Base-by-base conservation (phyloP, 352 stramenopile genomes). In the Globisporangium cylindrosporum region DNA sequence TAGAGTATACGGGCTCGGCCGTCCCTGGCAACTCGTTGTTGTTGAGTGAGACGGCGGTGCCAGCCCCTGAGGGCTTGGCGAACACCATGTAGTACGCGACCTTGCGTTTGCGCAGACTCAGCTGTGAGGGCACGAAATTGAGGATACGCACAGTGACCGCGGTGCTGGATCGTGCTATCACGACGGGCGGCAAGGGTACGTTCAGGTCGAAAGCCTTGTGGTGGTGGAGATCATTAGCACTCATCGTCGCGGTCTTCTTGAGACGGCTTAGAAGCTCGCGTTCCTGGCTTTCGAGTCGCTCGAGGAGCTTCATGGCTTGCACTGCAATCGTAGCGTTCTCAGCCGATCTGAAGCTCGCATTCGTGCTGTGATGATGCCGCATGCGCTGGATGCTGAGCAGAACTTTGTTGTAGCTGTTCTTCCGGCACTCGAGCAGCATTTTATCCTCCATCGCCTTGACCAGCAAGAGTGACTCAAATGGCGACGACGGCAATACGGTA, bases 71-170 rank as follows among this genome's bases (percentile, higher is more conserved):
- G 0, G 79, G 66, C 57, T 97, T 95, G 1, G 79, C 86, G 56
- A 90, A 95, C 14, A 93, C 71, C 79, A 92, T 92, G 58, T 94
- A 93, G 53, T 90, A 92, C 10, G 71, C 64, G 12, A 93, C 74
- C 1, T 64, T 49, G 20, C 69, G 74, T 38, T 79, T 77, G 15
- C 71, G 69, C 7, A 75, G 64, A 6, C 64, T 69, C 20, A 73
- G 48, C 0, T 67, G 25, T 0, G 73, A 77, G 20, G 81, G 65
- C 18, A 72, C 66, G 54, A 81, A 88, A 34, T 68, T 68, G 29
- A 83, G 10, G 41, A 92, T 69, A 59, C 80, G 59, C 24, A 95
- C 60, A 1, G 73, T 82, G 24, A 95, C 75, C 18, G 81, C 70
- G 5, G 74, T 87, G 32, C 76, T 85, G 6, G 77, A 89, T 7